Evolutionary conservation across 2,329 filamentous ascomycete species (phyloP), one percentile per base, ranked within the genome.

Genomic region (Aspergillus arachidicola): DNA sequence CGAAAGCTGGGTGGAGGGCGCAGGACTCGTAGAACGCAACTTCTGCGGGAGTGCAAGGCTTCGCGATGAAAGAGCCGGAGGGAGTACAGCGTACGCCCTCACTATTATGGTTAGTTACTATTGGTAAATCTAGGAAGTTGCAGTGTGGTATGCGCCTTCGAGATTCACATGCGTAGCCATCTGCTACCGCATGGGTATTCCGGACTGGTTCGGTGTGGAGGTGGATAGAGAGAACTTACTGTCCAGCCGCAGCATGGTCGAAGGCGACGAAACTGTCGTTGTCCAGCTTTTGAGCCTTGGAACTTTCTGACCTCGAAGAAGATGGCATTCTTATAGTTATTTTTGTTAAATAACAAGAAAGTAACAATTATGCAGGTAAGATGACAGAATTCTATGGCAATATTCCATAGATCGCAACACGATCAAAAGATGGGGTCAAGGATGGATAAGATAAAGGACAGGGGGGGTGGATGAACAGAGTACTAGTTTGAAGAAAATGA

Each of bases 1-100:
- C 86, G 72, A 98, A 92, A 2, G 89, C 87, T 34, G 88, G 87
- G 74, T 96, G 90, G 26, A 84, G 79, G 38, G 85, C 79, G 32
- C 89, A 89, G 45, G 88, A 87, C 76, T 97, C 87, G 83, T 99
- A 99, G 78, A 99, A 99, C 51, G 88, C 85, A 71, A 98, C 88
- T 80, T 99, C 95, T 67, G 89, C 85, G 66, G 88, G 81, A 0
- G 92, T 96, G 78, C 94, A 98, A 21, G 95, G 95, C 80, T 99
- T 99, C 75, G 97, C 92, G 76, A 99, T 91, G 38, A 98, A 84
- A 67, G 91, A 87, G 75, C 95, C 95, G 59, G 92, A 88, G 60
- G 86, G 84, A 73, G 96, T 93, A 75, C 90, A 93, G 71, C 96
- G 87, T 54, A 96, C 94, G 68, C 95, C 95, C 69, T 96, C 94